Conservation (phyloP, 1,139 yeast species). For the Torulaspora pretoriensis region DNA sequence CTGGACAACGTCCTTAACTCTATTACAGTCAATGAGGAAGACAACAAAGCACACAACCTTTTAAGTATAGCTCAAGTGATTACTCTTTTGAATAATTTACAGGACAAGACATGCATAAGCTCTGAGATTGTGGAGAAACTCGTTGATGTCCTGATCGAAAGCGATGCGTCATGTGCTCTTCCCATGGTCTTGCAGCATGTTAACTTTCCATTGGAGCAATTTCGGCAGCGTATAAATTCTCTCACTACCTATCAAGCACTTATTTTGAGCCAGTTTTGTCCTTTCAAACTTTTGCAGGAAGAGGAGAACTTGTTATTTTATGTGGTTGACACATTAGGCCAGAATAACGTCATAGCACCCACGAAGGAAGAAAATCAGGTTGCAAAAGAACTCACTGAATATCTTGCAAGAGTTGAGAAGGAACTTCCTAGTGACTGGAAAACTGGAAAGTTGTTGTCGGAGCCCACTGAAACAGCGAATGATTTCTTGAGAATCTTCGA, state of each 20-base stretch:
- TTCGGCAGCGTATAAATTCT: slow-evolving; percentile 13
- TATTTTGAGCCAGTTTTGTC: slow-evolving; percentile 13
- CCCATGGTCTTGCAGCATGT: slow-evolving; percentile 16
- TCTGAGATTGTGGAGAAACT: slow-evolving; percentile 16
- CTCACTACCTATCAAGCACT: slow-evolving; percentile 18
- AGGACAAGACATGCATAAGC: slow-evolving; percentile 10
- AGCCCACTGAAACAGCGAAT: slow-evolving; percentile 5
- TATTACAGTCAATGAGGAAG: slow-evolving; percentile 23
- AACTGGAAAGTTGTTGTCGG: not conserved
- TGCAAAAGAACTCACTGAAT: slow-evolving; percentile 2
- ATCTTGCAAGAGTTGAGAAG: slow-evolving; percentile 1
- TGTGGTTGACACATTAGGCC: slow-evolving; percentile 17
- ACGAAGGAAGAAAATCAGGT: slow-evolving; percentile 19
- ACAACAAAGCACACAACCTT: slow-evolving; percentile 19
- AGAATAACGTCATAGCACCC: slow-evolving; percentile 7
- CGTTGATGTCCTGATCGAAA: slow-evolving; percentile 12
- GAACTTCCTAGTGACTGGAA: slow-evolving; percentile 3
- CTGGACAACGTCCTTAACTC: slow-evolving; percentile 23
- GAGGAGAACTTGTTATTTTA: slow-evolving; percentile 13
- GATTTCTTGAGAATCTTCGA: slow-evolving; percentile 15
- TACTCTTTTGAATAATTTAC: slow-evolving; percentile 13
- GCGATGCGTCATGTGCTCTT: slow-evolving; percentile 18
- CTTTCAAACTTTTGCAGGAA: slow-evolving; percentile 13
- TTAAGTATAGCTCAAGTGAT: slow-evolving; percentile 22
- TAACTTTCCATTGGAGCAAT: slow-evolving; percentile 10